phyloP scores from a whole-genome alignment of 1,139 yeast species.

The Scheffersomyces quercinus region DNA sequence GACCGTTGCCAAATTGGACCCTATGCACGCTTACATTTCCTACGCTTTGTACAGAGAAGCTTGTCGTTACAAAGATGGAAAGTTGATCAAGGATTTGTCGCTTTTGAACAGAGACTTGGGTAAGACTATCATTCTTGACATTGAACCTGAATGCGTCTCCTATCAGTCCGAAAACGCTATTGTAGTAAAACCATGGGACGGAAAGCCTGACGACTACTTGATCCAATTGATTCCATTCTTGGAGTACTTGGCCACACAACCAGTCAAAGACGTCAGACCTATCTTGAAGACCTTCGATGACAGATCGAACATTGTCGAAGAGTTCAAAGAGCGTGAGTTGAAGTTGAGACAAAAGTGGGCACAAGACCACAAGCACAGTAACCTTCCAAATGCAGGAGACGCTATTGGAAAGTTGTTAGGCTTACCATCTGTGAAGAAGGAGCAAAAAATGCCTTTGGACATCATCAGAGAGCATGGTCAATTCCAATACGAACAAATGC shows the following conservation, averaged over 20 bases:
- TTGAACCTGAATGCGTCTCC: slow-evolving; percentile 68
- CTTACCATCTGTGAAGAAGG: slow-evolving; percentile 49
- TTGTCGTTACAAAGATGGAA: slow-evolving; percentile 87
- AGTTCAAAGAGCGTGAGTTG: slow-evolving; percentile 75
- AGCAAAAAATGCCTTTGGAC: slow-evolving; percentile 88
- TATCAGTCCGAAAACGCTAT: slow-evolving; percentile 93
- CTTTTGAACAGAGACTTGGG: slow-evolving; percentile 87
- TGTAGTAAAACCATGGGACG: slow-evolving; percentile 82
- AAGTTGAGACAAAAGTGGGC: slow-evolving; percentile 67
- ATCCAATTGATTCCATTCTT: slow-evolving; percentile 85
- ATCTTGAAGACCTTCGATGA: slow-evolving; percentile 69
- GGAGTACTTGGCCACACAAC: slow-evolving; percentile 93
- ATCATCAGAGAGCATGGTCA: slow-evolving; percentile 91
- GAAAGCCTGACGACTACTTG: slow-evolving; percentile 76
- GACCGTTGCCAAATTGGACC: slow-evolving; percentile 86
- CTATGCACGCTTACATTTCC: slow-evolving; percentile 84
- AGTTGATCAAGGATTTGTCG: slow-evolving; percentile 79
- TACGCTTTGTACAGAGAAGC: slow-evolving; percentile 90
- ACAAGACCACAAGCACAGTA: slow-evolving; percentile 55
- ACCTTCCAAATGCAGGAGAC: slow-evolving; percentile 52
- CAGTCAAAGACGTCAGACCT: slow-evolving; percentile 87
- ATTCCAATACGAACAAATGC: slow-evolving; percentile 81
- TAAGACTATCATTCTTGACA: slow-evolving; percentile 79
- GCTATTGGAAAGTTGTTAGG: slow-evolving; percentile 62
- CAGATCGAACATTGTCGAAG: slow-evolving; percentile 64